Percentiles rank a stretch among this genome's conserved stretches.
Conservation (phyloP, 306 rosid genomes). For the Cicer pinnatifidum region DNA sequence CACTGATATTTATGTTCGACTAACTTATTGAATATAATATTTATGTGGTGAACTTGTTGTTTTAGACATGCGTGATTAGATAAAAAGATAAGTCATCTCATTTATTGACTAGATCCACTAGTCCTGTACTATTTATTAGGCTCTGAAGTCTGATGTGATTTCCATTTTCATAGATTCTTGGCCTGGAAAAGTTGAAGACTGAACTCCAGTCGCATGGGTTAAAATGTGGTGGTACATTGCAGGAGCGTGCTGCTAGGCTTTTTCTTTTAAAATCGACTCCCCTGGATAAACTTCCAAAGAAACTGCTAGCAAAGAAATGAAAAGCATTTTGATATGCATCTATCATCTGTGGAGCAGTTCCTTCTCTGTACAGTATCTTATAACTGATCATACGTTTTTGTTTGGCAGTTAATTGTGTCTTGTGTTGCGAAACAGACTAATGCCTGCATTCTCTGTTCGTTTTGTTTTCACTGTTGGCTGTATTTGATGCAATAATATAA, state of each 20-base stretch:
- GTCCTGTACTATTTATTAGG: neutral
- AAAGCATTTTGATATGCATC: constrained; percentile 7
- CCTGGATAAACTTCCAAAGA: constrained; percentile 77
- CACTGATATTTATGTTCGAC: neutral
- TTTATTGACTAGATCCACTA: constrained; percentile 16
- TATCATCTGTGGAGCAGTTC: constrained; percentile 2
- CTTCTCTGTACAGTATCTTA: constrained; percentile 37
- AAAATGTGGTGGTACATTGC: constrained; percentile 91
- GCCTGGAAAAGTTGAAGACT: constrained; percentile 76
- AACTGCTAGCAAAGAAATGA: constrained; percentile 81
- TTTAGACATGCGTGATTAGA: neutral
- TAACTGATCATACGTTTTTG: constrained; percentile 8
- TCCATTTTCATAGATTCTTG: constrained; percentile 61
- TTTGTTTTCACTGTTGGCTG: neutral
- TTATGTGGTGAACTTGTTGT: neutral
- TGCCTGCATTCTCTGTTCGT: constrained; percentile 27
- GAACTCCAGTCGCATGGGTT: constrained; percentile 81
- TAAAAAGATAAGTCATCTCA: neutral
- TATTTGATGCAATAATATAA: constrained; percentile 33
- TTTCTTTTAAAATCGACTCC: constrained; percentile 83
- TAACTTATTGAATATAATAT: neutral
- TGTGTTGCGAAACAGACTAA: constrained; percentile 16
- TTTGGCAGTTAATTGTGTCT: constrained; percentile 35
- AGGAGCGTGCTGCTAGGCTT: constrained; percentile 92
- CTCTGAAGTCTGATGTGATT: constrained; percentile 37